Evolutionary conservation across 768 basidiomycete genomes (phyloP), one percentile per base, ranked within the genome.

Genomic region (Solioccasus polychromus): DNA sequence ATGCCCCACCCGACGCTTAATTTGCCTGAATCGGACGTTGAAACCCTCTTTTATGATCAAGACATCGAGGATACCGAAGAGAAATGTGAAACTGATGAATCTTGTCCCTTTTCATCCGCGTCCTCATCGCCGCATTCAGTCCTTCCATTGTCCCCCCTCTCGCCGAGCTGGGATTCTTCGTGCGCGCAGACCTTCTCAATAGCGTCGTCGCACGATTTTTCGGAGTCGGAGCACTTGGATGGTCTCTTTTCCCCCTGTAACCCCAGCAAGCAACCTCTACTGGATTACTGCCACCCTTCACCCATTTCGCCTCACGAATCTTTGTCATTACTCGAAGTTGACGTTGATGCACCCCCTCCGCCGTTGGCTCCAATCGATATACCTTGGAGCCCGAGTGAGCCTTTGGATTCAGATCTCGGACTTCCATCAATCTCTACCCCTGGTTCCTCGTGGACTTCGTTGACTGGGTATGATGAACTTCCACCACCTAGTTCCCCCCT

Each of bases 1-100:
- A 59, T 72, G 43, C 70, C 71, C 18, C 68, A 63, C 23, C 48
- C 57, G 34, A 70, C 67, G 0, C 63, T 63, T 18, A 61, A 54
- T 35, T 48, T 76, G 25, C 74, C 76, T 8, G 68, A 68, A 22
- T 35, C 56, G 8, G 72, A 71, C 35, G 22, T 43, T 12, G 63
- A 65, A 14, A 8, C 30, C 5, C 22, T 24, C 24, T 47, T 44
- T 34, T 45, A 58, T 6, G 54, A 52, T 24, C 47, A 52, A 30
- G 48, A 48, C 14, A 35, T 35, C 18, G 48, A 51, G 39, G 50
- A 46, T 19, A 45, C 44, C 3, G 63, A 52, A 17, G 52, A 48
- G 30, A 53, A 54, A 42, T 49, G 26, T 20, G 61, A 57, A 29
- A 39, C 23, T 29, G 62, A 62, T 52, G 62, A 52, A 44, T 52